phyloP scores from a whole-genome alignment of 2,329 filamentous ascomycete genomes.

The Neonectria faginata region DNA sequence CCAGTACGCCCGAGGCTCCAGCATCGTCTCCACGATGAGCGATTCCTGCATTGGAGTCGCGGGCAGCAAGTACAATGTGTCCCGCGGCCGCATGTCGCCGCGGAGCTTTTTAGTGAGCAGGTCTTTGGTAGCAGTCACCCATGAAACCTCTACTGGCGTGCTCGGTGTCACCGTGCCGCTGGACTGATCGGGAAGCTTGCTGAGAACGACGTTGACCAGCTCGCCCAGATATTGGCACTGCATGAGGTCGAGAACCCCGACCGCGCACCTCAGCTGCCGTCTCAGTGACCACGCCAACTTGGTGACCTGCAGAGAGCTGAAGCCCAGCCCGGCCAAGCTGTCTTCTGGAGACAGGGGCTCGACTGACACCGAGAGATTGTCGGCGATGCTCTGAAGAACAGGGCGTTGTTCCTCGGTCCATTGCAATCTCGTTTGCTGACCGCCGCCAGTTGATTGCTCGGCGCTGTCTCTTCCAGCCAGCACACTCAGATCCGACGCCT shows the following conservation, averaged over 20 bases:
- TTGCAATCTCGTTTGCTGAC: slow-evolving; percentile 10
- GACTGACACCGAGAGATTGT: slow-evolving; percentile 24
- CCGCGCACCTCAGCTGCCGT: slow-evolving; percentile 27
- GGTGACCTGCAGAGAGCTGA: slow-evolving; percentile 42
- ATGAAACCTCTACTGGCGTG: slow-evolving; percentile 12
- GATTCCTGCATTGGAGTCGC: slow-evolving; percentile 53
- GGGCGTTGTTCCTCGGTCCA: slow-evolving; percentile 28
- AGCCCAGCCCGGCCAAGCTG: slow-evolving; percentile 40
- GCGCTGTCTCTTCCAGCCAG: slow-evolving; percentile 1
- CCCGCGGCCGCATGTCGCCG: slow-evolving; percentile 24
- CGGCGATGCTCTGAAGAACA: slow-evolving; percentile 28
- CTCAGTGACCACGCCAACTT: slow-evolving; percentile 42
- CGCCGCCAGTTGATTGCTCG: neutral
- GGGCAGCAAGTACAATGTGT: slow-evolving; percentile 40
- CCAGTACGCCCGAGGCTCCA: slow-evolving; percentile 53
- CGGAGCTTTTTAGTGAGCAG: slow-evolving; percentile 28
- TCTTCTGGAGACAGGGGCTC: slow-evolving; percentile 32
- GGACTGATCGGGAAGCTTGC: slow-evolving; percentile 1
- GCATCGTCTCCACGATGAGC: slow-evolving; percentile 54
- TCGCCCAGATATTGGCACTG: slow-evolving; percentile 39
- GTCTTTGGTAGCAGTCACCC: slow-evolving; percentile 26
- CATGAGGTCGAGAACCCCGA: slow-evolving; percentile 43
- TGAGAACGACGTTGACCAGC: slow-evolving; percentile 35
- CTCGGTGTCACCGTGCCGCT: neutral
- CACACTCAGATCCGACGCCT: slow-evolving; percentile 29